Conservation (phyloP, 78 protist species). For the Dictyostelium purpureum region DNA sequence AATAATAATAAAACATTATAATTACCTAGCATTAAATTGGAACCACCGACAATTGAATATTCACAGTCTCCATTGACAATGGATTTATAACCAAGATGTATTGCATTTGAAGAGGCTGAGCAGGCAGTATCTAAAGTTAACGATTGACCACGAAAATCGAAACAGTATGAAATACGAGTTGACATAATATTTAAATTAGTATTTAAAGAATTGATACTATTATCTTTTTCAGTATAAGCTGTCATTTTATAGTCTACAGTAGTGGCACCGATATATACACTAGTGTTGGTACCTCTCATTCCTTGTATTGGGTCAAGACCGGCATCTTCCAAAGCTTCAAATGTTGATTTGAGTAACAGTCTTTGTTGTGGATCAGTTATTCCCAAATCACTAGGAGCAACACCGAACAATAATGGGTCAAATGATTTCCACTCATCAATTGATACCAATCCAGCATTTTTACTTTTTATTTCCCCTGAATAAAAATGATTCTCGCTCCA, state of each 20-base stretch:
- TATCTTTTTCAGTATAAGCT: too few species aligned
- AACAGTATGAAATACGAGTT: background rate
- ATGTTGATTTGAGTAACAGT: constrained; percentile 49
- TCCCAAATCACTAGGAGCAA: constrained; percentile 66
- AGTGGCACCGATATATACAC: constrained; percentile 41
- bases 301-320: constrained; percentile 30
- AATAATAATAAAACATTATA: too few species aligned
- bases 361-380: constrained; percentile 88
- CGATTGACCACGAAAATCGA: constrained; percentile 79
- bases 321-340: constrained; percentile 80
- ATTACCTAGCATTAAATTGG: constrained; percentile 10
- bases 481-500: background rate
- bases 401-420: constrained; percentile 68
- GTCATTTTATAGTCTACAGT: constrained; percentile 19
- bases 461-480: background rate
- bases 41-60: constrained; percentile 52
- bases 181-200: too few species aligned
- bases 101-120: constrained; percentile 82
- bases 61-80: constrained; percentile 26
- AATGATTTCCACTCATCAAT: background rate
- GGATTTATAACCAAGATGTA: constrained; percentile 33
- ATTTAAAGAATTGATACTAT: too few species aligned
- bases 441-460: background rate
- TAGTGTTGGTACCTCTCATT: constrained; percentile 49
- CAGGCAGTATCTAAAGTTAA: constrained; percentile 92